These are phyloP conservation scores for Pyrrhoderma lamaoense DNA, from an alignment of 1,284 basidiomycete species.

Conservation along the genomic window DNA sequence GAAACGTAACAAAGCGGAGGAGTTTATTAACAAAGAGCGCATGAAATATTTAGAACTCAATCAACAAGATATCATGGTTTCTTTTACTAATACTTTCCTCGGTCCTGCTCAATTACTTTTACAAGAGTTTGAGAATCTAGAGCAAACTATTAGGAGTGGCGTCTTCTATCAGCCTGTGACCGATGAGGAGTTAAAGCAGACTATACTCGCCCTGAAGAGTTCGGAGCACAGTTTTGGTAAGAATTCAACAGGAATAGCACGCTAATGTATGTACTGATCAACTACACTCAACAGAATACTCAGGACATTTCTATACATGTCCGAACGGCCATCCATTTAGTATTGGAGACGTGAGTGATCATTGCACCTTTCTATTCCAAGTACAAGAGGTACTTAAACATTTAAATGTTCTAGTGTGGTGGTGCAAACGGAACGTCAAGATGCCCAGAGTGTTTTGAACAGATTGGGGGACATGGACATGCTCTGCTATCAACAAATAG, in stretches of 20 bases:
- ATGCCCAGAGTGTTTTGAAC: constrained; percentile 16
- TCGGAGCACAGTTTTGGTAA: constrained; percentile 32
- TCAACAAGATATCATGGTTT: not conserved
- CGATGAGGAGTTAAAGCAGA: constrained; percentile 38
- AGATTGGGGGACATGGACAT: constrained; percentile 14
- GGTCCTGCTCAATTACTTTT: not conserved
- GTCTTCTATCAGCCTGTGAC: constrained; percentile 38
- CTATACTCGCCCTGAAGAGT: constrained; percentile 35
- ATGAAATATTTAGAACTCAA: not conserved
- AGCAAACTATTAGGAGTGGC: not conserved
- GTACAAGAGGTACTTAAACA: not conserved
- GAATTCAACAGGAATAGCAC: constrained; percentile 17
- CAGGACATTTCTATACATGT: constrained; percentile 46
- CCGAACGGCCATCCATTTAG: constrained; percentile 43
- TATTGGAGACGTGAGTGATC: constrained; percentile 35
- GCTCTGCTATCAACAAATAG: constrained; percentile 9
- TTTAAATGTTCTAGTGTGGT: constrained; percentile 10
- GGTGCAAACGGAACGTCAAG: constrained; percentile 12
- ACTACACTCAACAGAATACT: constrained; percentile 28
- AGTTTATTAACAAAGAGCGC: constrained; percentile 23
- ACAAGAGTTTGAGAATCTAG: constrained; percentile 7
- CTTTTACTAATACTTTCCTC: not conserved
- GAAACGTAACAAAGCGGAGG: constrained; percentile 30
- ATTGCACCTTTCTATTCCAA: not conserved
- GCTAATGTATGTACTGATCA: not conserved